A percentile compares a stretch with the other conserved stretches of the same genome.
Conservation (phyloP, 352 stramenopile species). For the Blastocystis sp. region DNA sequence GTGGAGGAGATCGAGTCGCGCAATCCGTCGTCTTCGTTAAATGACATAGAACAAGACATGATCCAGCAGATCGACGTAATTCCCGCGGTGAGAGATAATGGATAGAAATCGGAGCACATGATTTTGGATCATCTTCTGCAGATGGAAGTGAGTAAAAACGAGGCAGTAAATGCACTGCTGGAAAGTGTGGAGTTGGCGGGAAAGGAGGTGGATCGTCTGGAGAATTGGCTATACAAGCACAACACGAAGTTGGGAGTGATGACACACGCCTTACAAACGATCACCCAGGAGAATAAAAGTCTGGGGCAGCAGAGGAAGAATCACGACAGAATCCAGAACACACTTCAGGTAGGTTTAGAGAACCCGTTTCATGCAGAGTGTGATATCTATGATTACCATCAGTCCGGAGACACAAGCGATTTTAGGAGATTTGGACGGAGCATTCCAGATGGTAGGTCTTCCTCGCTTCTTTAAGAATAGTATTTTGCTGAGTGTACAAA, state of each 20-base stretch:
- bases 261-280: background rate
- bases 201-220: background rate
- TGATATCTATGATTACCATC: slow-evolving; percentile 14
- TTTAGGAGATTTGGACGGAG: background rate
- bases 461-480: background rate
- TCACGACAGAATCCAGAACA: background rate
- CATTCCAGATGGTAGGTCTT: background rate
- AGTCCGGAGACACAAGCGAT: background rate
- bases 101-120: slow-evolving; percentile 25
- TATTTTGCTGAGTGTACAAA: background rate
- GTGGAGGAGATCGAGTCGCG: background rate
- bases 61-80: background rate
- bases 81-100: background rate
- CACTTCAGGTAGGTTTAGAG: background rate
- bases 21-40: background rate
- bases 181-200: background rate
- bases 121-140: slow-evolving; percentile 45
- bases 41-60: background rate
- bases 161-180: background rate
- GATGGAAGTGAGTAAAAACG: slow-evolving; percentile 25
- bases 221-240: slow-evolving; percentile 16
- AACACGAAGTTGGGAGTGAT: slow-evolving; percentile 14
- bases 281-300: slow-evolving; percentile 17
- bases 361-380: background rate
- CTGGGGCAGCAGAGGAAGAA: background rate